phyloP scores from a whole-genome alignment of 345 rosid genomes.

The Angophora floribunda region DNA sequence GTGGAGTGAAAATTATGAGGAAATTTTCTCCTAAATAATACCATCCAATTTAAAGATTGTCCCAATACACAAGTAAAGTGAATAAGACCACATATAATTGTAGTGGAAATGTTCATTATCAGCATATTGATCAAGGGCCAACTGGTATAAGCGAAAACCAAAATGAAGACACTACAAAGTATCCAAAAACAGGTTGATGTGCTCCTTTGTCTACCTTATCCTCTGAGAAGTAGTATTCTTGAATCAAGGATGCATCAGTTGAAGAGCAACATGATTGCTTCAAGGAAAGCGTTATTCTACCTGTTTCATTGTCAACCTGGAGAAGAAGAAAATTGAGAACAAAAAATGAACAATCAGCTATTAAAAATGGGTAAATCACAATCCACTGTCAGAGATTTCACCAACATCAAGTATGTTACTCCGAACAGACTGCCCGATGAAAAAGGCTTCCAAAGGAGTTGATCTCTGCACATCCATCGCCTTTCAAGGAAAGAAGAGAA shows the following conservation, averaged over 20 bases:
- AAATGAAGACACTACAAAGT: not conserved
- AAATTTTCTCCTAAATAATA: not conserved
- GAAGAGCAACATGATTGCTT: slow-evolving; percentile 89
- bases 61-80: not conserved
- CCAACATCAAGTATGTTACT: slow-evolving; percentile 70
- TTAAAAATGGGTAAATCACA: not conserved
- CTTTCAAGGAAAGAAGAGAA: slow-evolving; percentile 23
- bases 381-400: slow-evolving; percentile 2
- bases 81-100: not conserved
- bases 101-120: not conserved
- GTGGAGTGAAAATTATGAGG: not conserved
- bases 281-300: slow-evolving; percentile 69
- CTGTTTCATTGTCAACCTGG: slow-evolving; percentile 64
- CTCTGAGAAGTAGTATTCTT: slow-evolving; percentile 60
- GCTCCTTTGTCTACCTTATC: slow-evolving; percentile 51
- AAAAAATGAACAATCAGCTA: not conserved
- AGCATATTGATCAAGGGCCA: not conserved
- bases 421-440: slow-evolving; percentile 89
- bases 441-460: slow-evolving; percentile 62
- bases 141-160: not conserved
- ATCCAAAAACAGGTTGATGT: not conserved
- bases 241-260: slow-evolving; percentile 67
- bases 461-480: slow-evolving; percentile 56
- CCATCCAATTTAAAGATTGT: not conserved
- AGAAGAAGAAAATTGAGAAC: not conserved